phyloP scores from a whole-genome alignment of 108 stramenopile species.

The Cyclotella choctawhatcheeana region DNA sequence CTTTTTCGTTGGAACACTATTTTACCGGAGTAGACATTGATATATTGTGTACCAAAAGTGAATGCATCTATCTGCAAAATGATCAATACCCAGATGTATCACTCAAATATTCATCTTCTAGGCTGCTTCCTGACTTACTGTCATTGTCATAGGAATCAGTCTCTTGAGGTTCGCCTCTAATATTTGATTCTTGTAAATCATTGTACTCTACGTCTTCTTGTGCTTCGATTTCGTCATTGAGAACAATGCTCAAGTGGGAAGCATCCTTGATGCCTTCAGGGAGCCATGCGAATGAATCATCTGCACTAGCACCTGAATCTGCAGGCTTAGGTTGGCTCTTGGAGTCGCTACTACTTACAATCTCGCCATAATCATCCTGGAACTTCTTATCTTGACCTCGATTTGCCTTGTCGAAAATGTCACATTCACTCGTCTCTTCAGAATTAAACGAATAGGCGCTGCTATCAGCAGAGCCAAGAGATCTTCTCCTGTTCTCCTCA shows the following conservation, averaged over 20 bases:
- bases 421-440: constrained; percentile 3
- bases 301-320: neutral
- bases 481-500: constrained; percentile 25
- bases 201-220: neutral
- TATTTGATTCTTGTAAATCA: neutral
- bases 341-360: neutral
- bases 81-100: neutral
- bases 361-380: constrained; percentile 5
- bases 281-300: constrained; percentile 17
- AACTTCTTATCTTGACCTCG: neutral
- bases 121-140: neutral
- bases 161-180: neutral
- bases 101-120: constrained; percentile 1
- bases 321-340: neutral
- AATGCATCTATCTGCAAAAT: too few species aligned
- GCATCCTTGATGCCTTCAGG: constrained; percentile 28
- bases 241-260: constrained; percentile 28
- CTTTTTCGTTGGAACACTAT: too few species aligned
- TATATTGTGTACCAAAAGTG: too few species aligned
- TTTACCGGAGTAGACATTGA: too few species aligned
- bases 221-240: constrained; percentile 5
- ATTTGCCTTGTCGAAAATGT: neutral
- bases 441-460: constrained; percentile 15
- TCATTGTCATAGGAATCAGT: neutral
- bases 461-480: constrained; percentile 8